A percentile compares a stretch with the other conserved stretches of the same genome.
phyloP scores from a whole-genome alignment of 192 early-diverging fungal genomes.

The Coemansia sp. region DNA sequence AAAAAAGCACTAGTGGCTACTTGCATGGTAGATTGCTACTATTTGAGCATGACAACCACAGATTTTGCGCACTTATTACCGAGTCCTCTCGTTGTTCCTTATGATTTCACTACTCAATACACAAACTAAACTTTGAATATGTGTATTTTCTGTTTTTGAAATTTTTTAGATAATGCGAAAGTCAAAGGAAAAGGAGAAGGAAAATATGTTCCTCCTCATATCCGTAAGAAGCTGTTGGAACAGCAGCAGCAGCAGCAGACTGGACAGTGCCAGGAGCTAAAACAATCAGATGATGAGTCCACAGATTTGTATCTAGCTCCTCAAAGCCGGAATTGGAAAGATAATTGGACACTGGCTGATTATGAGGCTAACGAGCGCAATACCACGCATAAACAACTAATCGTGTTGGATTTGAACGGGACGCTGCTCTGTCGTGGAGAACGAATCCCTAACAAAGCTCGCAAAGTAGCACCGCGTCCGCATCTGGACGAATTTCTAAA shows the following conservation, averaged over 20 bases:
- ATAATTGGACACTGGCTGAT: slow-evolving; percentile 13
- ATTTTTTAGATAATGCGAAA: neutral
- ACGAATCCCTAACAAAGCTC: neutral
- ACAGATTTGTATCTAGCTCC: slow-evolving; percentile 3
- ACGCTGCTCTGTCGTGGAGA: slow-evolving; percentile 57
- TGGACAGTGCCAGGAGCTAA: neutral
- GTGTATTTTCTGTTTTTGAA: neutral
- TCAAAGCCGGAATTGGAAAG: slow-evolving; percentile 12
- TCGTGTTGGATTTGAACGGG: slow-evolving; percentile 74
- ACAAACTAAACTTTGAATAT: neutral
- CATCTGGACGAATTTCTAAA: slow-evolving; percentile 55
- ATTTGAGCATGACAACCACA: neutral
- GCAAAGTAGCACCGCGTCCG: slow-evolving; percentile 50
- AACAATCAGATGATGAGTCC: neutral
- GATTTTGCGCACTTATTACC: neutral
- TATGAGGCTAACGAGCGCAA: slow-evolving; percentile 28
- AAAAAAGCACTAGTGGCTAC: neutral
- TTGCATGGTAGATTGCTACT: neutral
- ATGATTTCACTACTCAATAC: neutral
- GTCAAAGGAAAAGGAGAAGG: neutral
- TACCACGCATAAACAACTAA: slow-evolving; percentile 44
- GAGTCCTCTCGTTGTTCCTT: neutral
- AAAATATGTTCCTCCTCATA: slow-evolving; percentile 22
- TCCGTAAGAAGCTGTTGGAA: slow-evolving; percentile 4
- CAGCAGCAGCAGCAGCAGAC: slow-evolving; percentile 1